Evolutionary conservation across 2,329 filamentous ascomycete species (phyloP).

Genomic region (Xylaria arbuscula): DNA sequence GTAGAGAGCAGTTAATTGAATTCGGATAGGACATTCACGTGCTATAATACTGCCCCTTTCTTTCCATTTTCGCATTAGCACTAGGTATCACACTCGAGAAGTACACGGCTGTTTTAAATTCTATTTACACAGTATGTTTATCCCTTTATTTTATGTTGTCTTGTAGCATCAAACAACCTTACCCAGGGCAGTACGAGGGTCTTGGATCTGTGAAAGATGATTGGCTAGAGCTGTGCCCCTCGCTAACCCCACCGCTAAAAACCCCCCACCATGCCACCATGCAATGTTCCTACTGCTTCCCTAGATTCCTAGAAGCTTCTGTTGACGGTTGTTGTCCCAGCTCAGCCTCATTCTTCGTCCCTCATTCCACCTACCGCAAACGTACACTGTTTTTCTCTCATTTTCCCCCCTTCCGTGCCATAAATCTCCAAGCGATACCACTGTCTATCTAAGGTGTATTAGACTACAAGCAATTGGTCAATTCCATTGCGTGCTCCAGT

Average conservation of each 20-base stretch:
- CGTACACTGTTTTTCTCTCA: constrained; percentile 2
- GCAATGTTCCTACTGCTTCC: constrained; percentile 20
- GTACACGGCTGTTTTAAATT: too few relatives aligned
- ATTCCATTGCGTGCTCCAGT: background rate
- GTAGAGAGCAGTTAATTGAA: too few relatives aligned
- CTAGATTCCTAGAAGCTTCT: constrained; percentile 41
- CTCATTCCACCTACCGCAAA: constrained; percentile 13
- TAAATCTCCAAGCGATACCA: background rate
- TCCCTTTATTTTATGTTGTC: too few relatives aligned
- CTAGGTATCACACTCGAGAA: too few relatives aligned
- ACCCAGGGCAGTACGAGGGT: too few relatives aligned
- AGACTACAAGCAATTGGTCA: background rate
- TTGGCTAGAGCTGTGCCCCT: constrained; percentile 33
- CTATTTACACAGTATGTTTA: too few relatives aligned
- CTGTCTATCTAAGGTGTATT: background rate
- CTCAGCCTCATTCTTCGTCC: constrained; percentile 30
- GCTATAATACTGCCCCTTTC: too few relatives aligned
- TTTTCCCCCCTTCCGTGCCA: background rate
- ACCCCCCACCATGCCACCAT: too few relatives aligned
- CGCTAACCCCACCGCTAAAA: constrained; percentile 8
- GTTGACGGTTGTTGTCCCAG: constrained; percentile 13
- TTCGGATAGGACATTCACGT: too few relatives aligned
- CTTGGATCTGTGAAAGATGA: constrained; percentile 26
- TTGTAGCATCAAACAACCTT: too few relatives aligned
- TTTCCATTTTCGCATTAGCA: too few relatives aligned